Conservation (phyloP, 257 asterid species). For the Solanum chiquidenum region DNA sequence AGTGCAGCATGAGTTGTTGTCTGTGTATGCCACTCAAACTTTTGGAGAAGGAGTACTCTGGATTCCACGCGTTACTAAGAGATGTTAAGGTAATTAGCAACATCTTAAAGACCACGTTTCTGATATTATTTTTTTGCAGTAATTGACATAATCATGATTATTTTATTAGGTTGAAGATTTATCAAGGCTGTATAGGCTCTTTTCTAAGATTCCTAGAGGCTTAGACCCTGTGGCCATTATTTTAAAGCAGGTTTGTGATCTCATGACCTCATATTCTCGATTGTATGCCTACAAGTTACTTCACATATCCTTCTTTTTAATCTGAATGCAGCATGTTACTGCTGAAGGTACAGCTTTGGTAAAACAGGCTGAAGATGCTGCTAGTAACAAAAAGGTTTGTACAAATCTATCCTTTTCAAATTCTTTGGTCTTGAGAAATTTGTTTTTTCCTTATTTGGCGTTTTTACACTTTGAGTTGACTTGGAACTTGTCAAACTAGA, state of each 20-base stretch:
- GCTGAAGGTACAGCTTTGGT: conserved; percentile 92
- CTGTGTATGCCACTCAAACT: conserved; percentile 89
- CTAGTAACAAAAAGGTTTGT: conserved; percentile 79
- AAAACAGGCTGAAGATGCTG: conserved; percentile 96
- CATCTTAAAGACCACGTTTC: background rate
- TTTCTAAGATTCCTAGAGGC: conserved; percentile 75
- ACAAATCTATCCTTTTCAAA: background rate
- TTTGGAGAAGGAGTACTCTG: conserved; percentile 96
- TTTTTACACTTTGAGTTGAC: background rate
- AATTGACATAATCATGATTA: conserved; percentile 1
- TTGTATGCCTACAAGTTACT: background rate
- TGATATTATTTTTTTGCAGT: background rate
- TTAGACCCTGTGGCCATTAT: conserved; percentile 69
- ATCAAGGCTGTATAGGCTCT: conserved; percentile 95
- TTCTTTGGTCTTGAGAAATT: background rate
- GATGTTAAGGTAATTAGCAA: conserved; percentile 54
- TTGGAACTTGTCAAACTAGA: background rate
- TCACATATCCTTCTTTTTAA: background rate
- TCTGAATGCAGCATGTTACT: conserved; percentile 66
- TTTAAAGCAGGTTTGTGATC: conserved; percentile 70
- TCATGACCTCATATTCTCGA: background rate
- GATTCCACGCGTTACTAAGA: conserved; percentile 86
- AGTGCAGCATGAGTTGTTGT: conserved; percentile 80
- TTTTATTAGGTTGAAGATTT: conserved; percentile 67
- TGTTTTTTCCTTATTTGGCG: background rate